phyloP scores from a whole-genome alignment of 306 rosid species.

The Spatholobus suberectus region DNA sequence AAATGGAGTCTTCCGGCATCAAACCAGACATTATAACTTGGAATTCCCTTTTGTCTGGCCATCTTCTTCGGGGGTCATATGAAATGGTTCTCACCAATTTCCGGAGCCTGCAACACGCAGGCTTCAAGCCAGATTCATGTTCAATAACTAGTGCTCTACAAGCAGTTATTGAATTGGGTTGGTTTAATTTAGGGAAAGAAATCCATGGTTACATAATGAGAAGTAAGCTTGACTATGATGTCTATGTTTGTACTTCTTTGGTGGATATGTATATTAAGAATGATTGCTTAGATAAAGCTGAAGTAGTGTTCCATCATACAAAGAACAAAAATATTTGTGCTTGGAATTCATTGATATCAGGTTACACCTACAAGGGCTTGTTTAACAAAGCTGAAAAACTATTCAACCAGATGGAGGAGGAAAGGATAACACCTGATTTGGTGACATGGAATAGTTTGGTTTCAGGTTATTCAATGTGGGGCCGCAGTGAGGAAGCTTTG shows the following conservation, averaged over 20 bases:
- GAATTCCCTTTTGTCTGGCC: slow-evolving; percentile 78
- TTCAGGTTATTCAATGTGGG: slow-evolving; percentile 68
- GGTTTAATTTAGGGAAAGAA: slow-evolving; percentile 60
- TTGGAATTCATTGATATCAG: slow-evolving; percentile 78
- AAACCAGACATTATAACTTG: slow-evolving; percentile 75
- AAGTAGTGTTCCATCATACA: slow-evolving; percentile 50
- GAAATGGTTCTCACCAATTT: slow-evolving; percentile 50
- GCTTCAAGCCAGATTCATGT: slow-evolving; percentile 64
- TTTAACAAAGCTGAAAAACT: slow-evolving; percentile 59
- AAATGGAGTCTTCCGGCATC: slow-evolving; percentile 54
- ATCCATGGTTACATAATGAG: slow-evolving; percentile 67
- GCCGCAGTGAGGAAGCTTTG: slow-evolving; percentile 60
- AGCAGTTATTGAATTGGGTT: slow-evolving; percentile 57
- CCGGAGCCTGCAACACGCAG: slow-evolving; percentile 51
- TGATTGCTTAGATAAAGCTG: slow-evolving; percentile 56
- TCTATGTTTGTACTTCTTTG: slow-evolving; percentile 63
- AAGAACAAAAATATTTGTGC: slow-evolving; percentile 63
- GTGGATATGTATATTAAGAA: slow-evolving; percentile 76
- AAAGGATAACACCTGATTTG: slow-evolving; percentile 66
- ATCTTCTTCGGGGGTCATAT: slow-evolving; percentile 57
- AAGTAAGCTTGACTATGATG: slow-evolving; percentile 63
- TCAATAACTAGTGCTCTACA: slow-evolving; percentile 69
- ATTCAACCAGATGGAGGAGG: slow-evolving; percentile 48
- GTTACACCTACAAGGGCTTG: slow-evolving; percentile 66
- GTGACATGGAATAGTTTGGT: slow-evolving; percentile 78